These are phyloP conservation scores for Monilinia fructicola DNA, from an alignment of 2,329 filamentous ascomycete genomes.

Conservation along the genomic window DNA sequence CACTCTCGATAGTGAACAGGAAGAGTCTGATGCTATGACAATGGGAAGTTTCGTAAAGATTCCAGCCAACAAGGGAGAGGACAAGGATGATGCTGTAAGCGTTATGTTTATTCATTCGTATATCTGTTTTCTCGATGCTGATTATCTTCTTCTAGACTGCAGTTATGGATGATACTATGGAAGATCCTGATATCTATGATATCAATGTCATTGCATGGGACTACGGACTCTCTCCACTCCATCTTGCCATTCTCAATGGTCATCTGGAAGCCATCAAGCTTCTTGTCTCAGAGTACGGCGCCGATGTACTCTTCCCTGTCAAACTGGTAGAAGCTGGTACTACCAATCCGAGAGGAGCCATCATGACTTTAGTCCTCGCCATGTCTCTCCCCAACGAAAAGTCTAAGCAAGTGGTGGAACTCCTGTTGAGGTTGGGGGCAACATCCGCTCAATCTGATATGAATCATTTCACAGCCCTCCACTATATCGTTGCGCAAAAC, in stretches of 20 bases:
- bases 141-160: constrained; percentile 43
- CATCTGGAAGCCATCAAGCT: constrained; percentile 67
- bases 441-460: constrained; percentile 71
- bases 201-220: constrained; percentile 82
- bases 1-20: constrained; percentile 34
- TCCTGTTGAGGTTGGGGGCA: constrained; percentile 68
- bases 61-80: constrained; percentile 48
- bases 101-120: constrained; percentile 38
- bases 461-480: constrained; percentile 62
- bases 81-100: constrained; percentile 44
- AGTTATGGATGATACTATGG: constrained; percentile 55
- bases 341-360: constrained; percentile 53
- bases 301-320: constrained; percentile 72
- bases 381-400: constrained; percentile 61
- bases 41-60: constrained; percentile 78
- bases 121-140: constrained; percentile 41
- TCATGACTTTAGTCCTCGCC: constrained; percentile 69
- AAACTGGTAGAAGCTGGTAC: constrained; percentile 47
- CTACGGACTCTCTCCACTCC: constrained; percentile 68
- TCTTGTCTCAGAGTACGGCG: constrained; percentile 72
- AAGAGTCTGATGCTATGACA: constrained; percentile 48
- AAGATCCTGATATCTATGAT: constrained; percentile 77
- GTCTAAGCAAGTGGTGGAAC: constrained; percentile 62
- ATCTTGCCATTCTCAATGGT: constrained; percentile 74
- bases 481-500: constrained; percentile 58